These are phyloP conservation scores for Eucalyptus fibrosa DNA, from an alignment of 345 rosid genomes.

Conservation along the genomic window DNA sequence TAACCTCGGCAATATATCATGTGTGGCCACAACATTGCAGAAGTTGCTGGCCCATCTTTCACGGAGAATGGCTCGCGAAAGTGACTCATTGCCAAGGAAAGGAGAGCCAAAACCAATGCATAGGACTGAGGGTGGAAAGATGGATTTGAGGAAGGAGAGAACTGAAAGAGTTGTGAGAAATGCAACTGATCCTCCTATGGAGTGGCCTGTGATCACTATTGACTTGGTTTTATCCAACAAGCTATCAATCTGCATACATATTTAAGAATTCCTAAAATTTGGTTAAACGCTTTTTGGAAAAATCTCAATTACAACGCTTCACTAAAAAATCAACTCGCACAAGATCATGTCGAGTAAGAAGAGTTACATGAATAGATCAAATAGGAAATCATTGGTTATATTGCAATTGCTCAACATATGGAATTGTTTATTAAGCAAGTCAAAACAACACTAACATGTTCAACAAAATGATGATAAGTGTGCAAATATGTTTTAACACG, in stretches of 20 bases:
- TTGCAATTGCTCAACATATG: not conserved
- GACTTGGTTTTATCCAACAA: constrained; percentile 21
- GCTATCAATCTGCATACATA: constrained; percentile 17
- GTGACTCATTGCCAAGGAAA: constrained; percentile 57
- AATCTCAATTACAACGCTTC: not conserved
- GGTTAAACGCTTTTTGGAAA: not conserved
- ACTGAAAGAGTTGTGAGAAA: constrained; percentile 63
- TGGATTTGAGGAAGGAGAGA: constrained; percentile 31
- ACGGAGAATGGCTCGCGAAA: constrained; percentile 42
- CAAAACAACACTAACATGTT: not conserved
- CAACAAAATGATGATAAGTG: not conserved
- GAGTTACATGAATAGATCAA: not conserved
- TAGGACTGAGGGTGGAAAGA: constrained; percentile 20
- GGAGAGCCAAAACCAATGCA: constrained; percentile 89
- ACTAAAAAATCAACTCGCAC: not conserved
- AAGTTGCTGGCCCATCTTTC: constrained; percentile 62
- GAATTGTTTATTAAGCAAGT: not conserved
- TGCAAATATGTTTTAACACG: not conserved
- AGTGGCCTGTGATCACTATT: constrained; percentile 71
- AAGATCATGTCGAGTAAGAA: not conserved
- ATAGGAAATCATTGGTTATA: not conserved
- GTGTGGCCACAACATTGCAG: constrained; percentile 52
- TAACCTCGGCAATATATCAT: constrained; percentile 52
- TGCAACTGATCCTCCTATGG: constrained; percentile 59
- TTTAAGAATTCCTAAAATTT: not conserved